Evolutionary conservation across 2,329 filamentous ascomycete genomes (phyloP).

Genomic region (Diplodia sapinea): DNA sequence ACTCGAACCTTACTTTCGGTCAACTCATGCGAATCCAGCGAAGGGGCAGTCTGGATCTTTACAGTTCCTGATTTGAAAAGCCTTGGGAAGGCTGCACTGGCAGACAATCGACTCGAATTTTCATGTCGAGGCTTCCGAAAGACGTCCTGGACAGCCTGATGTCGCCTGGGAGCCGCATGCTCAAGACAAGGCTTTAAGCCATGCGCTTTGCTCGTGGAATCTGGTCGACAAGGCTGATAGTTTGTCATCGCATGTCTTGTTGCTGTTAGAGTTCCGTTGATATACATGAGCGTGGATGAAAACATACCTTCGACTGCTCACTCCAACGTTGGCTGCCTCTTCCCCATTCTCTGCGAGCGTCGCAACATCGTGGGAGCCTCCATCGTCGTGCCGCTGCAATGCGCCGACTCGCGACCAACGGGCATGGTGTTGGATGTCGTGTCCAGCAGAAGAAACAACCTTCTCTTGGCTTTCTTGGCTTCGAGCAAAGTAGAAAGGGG

Average conservation of each 20-base stretch:
- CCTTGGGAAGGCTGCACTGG: background rate
- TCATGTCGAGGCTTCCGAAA: background rate
- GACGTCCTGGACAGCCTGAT: background rate
- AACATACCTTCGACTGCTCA: background rate
- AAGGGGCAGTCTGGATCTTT: background rate
- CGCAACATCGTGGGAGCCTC: background rate
- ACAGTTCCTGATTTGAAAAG: background rate
- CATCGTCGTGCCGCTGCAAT: background rate
- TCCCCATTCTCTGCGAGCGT: background rate
- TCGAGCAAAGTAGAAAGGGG: slow-evolving; percentile 1
- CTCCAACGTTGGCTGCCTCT: background rate
- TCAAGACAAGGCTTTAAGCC: background rate
- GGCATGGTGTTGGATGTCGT: background rate
- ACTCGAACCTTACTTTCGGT: background rate
- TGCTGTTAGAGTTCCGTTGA: background rate
- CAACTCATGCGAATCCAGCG: background rate
- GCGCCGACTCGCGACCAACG: background rate
- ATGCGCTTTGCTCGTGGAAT: background rate
- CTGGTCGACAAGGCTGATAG: background rate
- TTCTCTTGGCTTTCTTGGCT: slow-evolving; percentile 13
- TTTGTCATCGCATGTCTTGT: background rate
- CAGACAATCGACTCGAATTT: background rate
- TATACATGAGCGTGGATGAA: background rate
- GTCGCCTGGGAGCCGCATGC: background rate
- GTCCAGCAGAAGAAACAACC: background rate